Percentiles rank a stretch among this genome's conserved stretches.
Evolutionary conservation across 2,329 filamentous ascomycete species (phyloP).

Genomic region (Alternaria panax): DNA sequence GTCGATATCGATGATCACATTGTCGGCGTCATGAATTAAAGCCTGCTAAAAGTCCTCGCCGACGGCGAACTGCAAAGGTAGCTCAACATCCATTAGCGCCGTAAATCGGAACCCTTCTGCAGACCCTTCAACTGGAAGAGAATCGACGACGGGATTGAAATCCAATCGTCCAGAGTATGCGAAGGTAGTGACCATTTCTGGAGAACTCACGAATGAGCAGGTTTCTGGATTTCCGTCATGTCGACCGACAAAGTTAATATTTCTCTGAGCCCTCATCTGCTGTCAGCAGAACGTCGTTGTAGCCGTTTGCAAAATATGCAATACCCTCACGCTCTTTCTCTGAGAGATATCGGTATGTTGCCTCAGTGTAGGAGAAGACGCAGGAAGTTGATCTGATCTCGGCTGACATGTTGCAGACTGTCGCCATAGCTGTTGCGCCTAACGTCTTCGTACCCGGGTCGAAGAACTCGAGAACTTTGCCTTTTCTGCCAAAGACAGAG

Average conservation of each 20-base stretch:
- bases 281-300: slow-evolving; percentile 33
- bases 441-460: slow-evolving; percentile 44
- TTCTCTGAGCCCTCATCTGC: slow-evolving; percentile 42
- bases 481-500: slow-evolving; percentile 47
- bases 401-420: slow-evolving; percentile 51
- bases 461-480: slow-evolving; percentile 49
- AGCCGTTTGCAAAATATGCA: slow-evolving; percentile 26
- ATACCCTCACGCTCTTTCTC: slow-evolving; percentile 40
- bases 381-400: slow-evolving; percentile 51
- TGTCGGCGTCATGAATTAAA: slow-evolving; percentile 22
- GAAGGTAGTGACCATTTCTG: slow-evolving; percentile 32
- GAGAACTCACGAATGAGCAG: slow-evolving; percentile 59
- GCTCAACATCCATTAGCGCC: slow-evolving; percentile 33
- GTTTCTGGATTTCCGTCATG: slow-evolving; percentile 54
- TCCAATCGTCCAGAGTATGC: background rate
- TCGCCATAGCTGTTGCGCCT: slow-evolving; percentile 49
- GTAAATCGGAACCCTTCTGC: slow-evolving; percentile 33
- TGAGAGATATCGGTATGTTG: slow-evolving; percentile 34
- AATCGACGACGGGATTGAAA: background rate
- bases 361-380: slow-evolving; percentile 45
- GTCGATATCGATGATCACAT: slow-evolving; percentile 37
- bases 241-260: slow-evolving; percentile 49
- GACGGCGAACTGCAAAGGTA: slow-evolving; percentile 33
- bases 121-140: slow-evolving; percentile 19
- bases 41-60: slow-evolving; percentile 39